These are phyloP conservation scores for Tilletia walkeri DNA, from an alignment of 1,284 basidiomycete genomes.

Conservation along the genomic window DNA sequence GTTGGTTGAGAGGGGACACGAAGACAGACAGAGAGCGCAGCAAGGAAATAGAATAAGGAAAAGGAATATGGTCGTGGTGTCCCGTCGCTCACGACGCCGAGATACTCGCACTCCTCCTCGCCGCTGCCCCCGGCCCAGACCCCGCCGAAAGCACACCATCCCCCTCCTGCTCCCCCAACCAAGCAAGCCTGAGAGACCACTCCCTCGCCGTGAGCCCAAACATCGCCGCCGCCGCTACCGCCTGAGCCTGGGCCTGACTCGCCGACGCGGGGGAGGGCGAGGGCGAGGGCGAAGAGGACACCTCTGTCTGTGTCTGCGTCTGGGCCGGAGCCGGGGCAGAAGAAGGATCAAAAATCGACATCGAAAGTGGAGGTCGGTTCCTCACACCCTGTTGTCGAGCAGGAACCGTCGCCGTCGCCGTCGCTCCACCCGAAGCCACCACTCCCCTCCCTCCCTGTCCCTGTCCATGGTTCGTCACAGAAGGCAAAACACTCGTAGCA, in stretches of 20 bases:
- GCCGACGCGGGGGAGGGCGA: no score
- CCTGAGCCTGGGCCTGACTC: background rate
- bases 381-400: no score
- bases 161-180: constrained; percentile 6
- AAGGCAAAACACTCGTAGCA: background rate
- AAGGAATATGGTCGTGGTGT: no score
- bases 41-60: no score
- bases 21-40: no score
- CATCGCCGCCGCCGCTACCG: background rate
- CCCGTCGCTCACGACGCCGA: background rate
- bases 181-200: constrained; percentile 11
- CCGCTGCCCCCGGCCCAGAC: background rate
- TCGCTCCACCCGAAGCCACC: background rate
- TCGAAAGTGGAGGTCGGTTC: no score
- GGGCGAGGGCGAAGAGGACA: no score
- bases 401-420: background rate
- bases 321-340: background rate
- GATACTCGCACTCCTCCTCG: background rate
- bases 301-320: background rate
- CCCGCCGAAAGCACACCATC: background rate
- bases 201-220: constrained; percentile 1
- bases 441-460: no score
- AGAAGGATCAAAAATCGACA: background rate
- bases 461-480: no score
- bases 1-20: no score